phyloP scores from a whole-genome alignment of 148 eudicot species.

The Rhododendron kiyosumense region DNA sequence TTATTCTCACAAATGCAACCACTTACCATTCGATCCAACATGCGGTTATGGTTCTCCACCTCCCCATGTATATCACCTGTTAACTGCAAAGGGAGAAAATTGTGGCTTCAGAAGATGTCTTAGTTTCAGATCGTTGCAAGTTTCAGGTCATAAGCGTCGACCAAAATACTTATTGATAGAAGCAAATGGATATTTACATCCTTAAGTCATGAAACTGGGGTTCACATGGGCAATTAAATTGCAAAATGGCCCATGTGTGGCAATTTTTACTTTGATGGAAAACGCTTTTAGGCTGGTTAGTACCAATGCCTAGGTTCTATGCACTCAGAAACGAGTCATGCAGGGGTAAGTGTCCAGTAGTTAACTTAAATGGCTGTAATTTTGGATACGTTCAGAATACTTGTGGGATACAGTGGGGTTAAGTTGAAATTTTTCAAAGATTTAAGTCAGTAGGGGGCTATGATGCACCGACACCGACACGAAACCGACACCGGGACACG shows the following conservation, averaged over 20 bases:
- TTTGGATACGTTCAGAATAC: background rate
- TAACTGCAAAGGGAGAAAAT: slow-evolving; percentile 37
- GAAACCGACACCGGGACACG: no score
- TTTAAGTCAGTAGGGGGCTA: background rate
- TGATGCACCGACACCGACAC: no score
- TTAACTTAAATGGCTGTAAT: background rate
- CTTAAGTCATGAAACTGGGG: background rate
- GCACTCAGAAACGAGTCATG: background rate
- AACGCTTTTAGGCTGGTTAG: background rate
- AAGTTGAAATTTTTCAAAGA: background rate
- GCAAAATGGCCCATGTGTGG: background rate
- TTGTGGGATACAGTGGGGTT: background rate
- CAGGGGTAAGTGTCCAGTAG: background rate
- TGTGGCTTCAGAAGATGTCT: background rate
- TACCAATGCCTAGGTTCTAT: background rate
- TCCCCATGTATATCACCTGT: slow-evolving; percentile 90
- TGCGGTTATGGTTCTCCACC: slow-evolving; percentile 75
- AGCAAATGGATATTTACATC: background rate
- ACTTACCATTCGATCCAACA: slow-evolving; percentile 68
- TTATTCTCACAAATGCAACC: background rate
- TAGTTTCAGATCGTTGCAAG: background rate
- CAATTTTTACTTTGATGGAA: background rate
- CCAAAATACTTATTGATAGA: background rate
- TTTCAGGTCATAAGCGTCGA: background rate
- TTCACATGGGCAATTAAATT: background rate